These are phyloP conservation scores for Volvox carteri DNA, from an alignment of 163 green algal species.

Conservation along the genomic window DNA sequence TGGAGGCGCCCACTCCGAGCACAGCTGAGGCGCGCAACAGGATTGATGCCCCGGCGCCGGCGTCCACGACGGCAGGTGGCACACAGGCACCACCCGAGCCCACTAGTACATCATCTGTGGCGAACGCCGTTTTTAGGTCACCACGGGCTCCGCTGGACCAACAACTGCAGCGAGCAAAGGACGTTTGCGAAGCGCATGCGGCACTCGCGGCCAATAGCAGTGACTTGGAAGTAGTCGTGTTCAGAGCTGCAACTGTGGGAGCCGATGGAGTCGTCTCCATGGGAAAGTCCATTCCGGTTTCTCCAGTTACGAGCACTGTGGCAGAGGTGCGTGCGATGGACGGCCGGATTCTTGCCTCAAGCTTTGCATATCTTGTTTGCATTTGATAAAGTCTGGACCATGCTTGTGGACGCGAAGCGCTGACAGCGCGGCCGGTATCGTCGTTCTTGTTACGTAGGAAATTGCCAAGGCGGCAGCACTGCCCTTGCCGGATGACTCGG, in stretches of 20 bases:
- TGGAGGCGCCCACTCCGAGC: neutral
- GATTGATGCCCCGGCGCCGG: neutral
- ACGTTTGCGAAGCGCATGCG: neutral
- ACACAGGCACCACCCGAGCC: no score
- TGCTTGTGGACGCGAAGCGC: no score
- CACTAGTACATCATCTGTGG: neutral
- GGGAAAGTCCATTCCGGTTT: neutral
- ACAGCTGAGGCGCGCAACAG: neutral
- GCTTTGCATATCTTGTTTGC: no score
- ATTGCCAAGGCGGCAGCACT: slow-evolving; percentile 42
- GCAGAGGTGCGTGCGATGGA: neutral
- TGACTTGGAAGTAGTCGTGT: neutral
- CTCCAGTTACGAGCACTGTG: neutral
- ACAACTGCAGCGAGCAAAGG: neutral
- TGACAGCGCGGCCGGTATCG: no score
- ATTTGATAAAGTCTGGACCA: no score
- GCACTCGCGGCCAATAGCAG: neutral
- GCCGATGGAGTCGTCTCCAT: neutral
- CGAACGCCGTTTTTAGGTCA: neutral
- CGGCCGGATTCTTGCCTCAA: no score
- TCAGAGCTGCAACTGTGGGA: neutral
- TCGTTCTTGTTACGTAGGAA: slow-evolving; percentile 22
- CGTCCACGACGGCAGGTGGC: no score
- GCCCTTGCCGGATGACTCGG: slow-evolving; percentile 55
- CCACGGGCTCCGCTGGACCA: slow-evolving; percentile 1